Evolutionary conservation across 2,329 filamentous ascomycete species (phyloP), one percentile per base, ranked within the genome.

Genomic region (Aphanocladium album): DNA sequence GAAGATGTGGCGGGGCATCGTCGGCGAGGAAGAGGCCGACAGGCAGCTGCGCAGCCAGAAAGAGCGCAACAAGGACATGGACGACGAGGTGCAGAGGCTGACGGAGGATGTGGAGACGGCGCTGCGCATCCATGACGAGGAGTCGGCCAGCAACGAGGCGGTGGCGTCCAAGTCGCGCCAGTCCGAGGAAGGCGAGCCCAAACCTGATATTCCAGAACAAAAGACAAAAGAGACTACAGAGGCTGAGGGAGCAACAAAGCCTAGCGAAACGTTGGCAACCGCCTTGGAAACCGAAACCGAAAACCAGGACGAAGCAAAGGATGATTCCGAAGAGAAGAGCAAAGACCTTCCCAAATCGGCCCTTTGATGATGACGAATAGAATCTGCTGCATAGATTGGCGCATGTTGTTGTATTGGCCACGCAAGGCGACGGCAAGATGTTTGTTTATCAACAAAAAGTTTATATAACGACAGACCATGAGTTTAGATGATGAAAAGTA

Each of bases 1-100:
- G 70, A 73, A 71, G 3, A 67, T 90, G 57, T 98, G 92, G 92
- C 80, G 85, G 23, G 74, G 77, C 50, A 82, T 88, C 0, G 88
- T 89, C 8, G 84, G 89, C 4, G 77, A 86, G 25, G 77, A 83
- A 63, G 79, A 85, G 67, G 81, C 82, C 23, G 77, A 77, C 66
- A 79, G 76, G 62, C 81, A 83, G 68, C 66, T 77, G 62, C 60
- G 63, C 12, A 69, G 67, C 14, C 67, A 69, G 30, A 74, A 69
- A 43, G 69, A 68, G 11, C 67, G 65, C 7, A 65, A 69, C 43
- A 68, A 70, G 16, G 70, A 70, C 6, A 67, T 76, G 4, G 74
- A 80, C 14, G 77, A 80, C 21, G 79, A 82, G 66, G 71, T 83
- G 2, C 70, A 74, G 57, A 74, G 71, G 55, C 62, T 79, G 58